Evolutionary conservation across 78 protist genomes (phyloP).

Genomic region (Dictyostelium intermedium): DNA sequence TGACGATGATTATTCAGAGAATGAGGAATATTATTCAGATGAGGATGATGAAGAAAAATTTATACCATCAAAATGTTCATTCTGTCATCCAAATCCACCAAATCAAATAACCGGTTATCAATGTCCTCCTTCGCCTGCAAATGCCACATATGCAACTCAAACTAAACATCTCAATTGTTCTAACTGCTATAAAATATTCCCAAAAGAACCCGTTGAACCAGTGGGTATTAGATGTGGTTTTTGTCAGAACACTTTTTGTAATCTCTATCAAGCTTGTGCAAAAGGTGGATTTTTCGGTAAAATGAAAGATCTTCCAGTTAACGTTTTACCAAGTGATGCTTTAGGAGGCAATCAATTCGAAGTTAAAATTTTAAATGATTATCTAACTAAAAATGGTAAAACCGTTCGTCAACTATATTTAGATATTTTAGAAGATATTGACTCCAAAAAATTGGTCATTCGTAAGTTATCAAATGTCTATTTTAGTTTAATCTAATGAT

Average conservation of each 20-base stretch:
- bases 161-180: slow-evolving; percentile 16
- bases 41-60: not conserved
- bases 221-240: slow-evolving; percentile 26
- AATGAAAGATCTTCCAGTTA: not conserved
- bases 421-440: not conserved
- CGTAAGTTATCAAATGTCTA: too few species aligned
- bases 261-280: slow-evolving; percentile 2
- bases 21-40: slow-evolving; percentile 14
- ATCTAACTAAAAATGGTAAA: not conserved
- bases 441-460: not conserved
- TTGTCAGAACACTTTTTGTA: slow-evolving; percentile 41
- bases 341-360: slow-evolving; percentile 68
- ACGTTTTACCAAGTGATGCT: slow-evolving; percentile 12
- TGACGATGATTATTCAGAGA: slow-evolving; percentile 2
- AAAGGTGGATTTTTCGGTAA: not conserved
- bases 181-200: not conserved
- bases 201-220: not conserved
- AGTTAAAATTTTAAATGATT: slow-evolving; percentile 26
- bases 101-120: slow-evolving; percentile 4
- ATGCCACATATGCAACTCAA: not conserved
- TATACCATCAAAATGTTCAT: not conserved
- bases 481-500: too few species aligned
- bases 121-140: slow-evolving; percentile 15
- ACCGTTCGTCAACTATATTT: not conserved
- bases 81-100: not conserved